phyloP scores from a whole-genome alignment of 2,329 filamentous ascomycete species.

The Apiospora saccharicola region DNA sequence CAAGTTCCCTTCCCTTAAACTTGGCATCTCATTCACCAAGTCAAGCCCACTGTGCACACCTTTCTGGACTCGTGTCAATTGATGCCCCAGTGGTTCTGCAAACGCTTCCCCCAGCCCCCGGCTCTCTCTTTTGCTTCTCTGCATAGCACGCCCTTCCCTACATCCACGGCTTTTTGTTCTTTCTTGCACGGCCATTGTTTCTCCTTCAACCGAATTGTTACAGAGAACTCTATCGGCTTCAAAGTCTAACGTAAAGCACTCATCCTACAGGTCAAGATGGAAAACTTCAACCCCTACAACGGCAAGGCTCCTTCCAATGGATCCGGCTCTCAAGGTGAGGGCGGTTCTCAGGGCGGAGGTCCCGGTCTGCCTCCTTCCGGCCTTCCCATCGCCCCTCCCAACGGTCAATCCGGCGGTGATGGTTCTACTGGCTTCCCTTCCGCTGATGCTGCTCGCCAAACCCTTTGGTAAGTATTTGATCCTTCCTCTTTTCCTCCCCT shows the following conservation, averaged over 20 bases:
- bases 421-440: constrained; percentile 40
- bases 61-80: neutral
- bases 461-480: constrained; percentile 57
- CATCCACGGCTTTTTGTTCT: neutral
- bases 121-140: neutral
- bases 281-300: constrained; percentile 45
- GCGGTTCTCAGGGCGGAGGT: constrained; percentile 42
- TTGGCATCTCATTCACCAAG: neutral
- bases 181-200: neutral
- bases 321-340: constrained; percentile 47
- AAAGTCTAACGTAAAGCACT: neutral
- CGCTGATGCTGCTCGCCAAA: constrained; percentile 60
- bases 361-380: constrained; percentile 38
- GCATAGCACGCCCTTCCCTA: neutral
- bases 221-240: too few species aligned
- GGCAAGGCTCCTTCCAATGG: constrained; percentile 46
- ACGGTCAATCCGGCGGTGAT: constrained; percentile 45
- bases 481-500: neutral
- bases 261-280: constrained; percentile 36
- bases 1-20: neutral
- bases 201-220: neutral
- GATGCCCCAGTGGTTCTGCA: neutral
- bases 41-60: neutral
- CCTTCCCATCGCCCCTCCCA: constrained; percentile 42
- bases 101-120: neutral